Evolutionary conservation across 2,329 filamentous ascomycete genomes (phyloP).

Genomic region (Fulvia fulva): DNA sequence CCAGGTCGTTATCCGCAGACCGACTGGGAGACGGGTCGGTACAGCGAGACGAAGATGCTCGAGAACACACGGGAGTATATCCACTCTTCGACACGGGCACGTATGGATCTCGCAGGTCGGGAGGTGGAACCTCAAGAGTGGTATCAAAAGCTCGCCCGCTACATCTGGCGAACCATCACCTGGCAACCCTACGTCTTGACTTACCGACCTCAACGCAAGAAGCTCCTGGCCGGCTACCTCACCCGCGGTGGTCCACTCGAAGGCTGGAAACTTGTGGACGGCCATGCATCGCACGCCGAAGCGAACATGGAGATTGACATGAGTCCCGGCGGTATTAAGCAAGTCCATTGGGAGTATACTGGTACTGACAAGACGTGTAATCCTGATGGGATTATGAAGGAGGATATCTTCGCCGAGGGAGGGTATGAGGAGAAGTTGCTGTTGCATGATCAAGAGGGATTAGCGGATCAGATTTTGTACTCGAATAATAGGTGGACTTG

Average conservation of each 20-base stretch:
- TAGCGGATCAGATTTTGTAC: slow-evolving; percentile 17
- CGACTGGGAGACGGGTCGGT: slow-evolving; percentile 27
- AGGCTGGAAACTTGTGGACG: slow-evolving; percentile 32
- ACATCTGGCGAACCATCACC: slow-evolving; percentile 21
- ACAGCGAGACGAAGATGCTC: slow-evolving; percentile 21
- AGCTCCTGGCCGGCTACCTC: slow-evolving; percentile 10
- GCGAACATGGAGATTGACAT: slow-evolving; percentile 25
- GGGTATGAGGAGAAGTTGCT: slow-evolving; percentile 21
- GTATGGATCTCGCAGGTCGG: slow-evolving; percentile 32
- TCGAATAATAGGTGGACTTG: slow-evolving; percentile 20
- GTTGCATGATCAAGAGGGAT: slow-evolving; percentile 15
- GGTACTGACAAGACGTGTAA: slow-evolving; percentile 10
- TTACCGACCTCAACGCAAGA: slow-evolving; percentile 25
- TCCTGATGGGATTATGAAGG: slow-evolving; percentile 19
- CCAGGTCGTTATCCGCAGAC: slow-evolving; percentile 32
- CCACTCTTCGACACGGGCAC: slow-evolving; percentile 34
- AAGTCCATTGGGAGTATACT: slow-evolving; percentile 27
- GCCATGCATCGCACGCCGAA: slow-evolving; percentile 20
- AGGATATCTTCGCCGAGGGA: slow-evolving; percentile 22
- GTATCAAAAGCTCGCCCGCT: slow-evolving; percentile 14
- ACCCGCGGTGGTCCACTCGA: slow-evolving; percentile 25
- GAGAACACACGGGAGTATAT: slow-evolving; percentile 34
- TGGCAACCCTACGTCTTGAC: slow-evolving; percentile 11
- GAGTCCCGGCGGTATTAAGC: slow-evolving; percentile 16
- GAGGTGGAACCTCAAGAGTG: slow-evolving; percentile 27